Evolutionary conservation across 306 rosid species (phyloP).

Genomic region (Malus sieversii): DNA sequence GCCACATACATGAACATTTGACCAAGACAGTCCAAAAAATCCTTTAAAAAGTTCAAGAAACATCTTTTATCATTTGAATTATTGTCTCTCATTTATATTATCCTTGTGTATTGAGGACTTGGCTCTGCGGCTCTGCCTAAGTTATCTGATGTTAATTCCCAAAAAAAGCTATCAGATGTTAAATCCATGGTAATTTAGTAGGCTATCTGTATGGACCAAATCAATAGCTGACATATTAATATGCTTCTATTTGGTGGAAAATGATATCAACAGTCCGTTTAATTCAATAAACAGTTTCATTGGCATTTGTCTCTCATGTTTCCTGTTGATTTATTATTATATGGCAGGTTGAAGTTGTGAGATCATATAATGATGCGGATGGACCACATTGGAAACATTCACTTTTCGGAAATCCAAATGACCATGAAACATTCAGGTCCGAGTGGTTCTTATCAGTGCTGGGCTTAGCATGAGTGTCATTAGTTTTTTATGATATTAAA

Average conservation of each 20-base stretch:
- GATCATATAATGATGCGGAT: slow-evolving; percentile 74
- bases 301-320: slow-evolving; percentile 16
- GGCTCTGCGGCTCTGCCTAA: neutral
- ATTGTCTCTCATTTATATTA: neutral
- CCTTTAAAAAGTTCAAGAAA: neutral
- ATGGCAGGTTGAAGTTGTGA: slow-evolving; percentile 82
- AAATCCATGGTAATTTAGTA: neutral
- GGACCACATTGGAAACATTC: slow-evolving; percentile 92
- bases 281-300: slow-evolving; percentile 7
- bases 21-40: neutral
- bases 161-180: neutral
- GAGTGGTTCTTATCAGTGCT: neutral
- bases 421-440: slow-evolving; percentile 87
- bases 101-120: neutral
- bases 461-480: neutral
- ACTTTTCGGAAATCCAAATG: slow-evolving; percentile 95
- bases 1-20: neutral
- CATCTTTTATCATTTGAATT: neutral
- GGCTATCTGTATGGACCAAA: neutral
- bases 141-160: neutral
- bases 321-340: slow-evolving; percentile 18
- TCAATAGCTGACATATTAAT: neutral
- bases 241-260: neutral
- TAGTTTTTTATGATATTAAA: neutral
- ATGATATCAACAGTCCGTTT: slow-evolving; percentile 1